Percentiles rank a stretch among this genome's conserved stretches.
Conservation (phyloP, 2,329 filamentous ascomycete genomes). For the Trichoderma sp. region DNA sequence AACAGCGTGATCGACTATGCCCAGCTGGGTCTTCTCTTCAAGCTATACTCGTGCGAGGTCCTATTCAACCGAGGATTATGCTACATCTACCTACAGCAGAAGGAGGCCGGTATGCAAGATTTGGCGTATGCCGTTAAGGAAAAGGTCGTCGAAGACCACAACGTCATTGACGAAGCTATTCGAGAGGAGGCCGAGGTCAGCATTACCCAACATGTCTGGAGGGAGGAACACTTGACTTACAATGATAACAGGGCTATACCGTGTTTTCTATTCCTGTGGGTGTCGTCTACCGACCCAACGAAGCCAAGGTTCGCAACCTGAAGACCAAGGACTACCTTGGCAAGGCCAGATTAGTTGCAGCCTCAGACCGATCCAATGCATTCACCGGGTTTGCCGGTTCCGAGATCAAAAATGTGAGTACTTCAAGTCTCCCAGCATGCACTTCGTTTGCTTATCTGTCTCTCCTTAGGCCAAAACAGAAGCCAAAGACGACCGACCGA, state of each 20-base stretch:
- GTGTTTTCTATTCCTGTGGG: constrained; percentile 98
- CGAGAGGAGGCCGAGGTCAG: constrained; percentile 84
- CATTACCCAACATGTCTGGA: background rate
- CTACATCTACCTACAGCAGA: constrained; percentile 94
- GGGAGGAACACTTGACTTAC: constrained; percentile 27
- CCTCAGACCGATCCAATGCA: constrained; percentile 74
- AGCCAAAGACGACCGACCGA: constrained; percentile 73
- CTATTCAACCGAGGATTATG: constrained; percentile 96
- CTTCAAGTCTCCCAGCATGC: background rate
- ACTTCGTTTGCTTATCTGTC: constrained; percentile 18
- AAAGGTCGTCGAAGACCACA: constrained; percentile 93
- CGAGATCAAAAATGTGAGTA: constrained; percentile 69
- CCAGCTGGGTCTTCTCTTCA: constrained; percentile 91
- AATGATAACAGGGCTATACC: constrained; percentile 72
- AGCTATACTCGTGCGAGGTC: constrained; percentile 95
- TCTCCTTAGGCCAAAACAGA: constrained; percentile 46
- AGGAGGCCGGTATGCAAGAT: constrained; percentile 86
- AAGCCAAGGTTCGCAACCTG: constrained; percentile 96
- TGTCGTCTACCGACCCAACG: constrained; percentile 91
- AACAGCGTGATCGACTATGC: constrained; percentile 99
- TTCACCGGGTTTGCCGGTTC: constrained; percentile 79
- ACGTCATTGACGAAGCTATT: constrained; percentile 97
- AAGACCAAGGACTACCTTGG: constrained; percentile 98
- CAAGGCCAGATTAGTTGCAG: constrained; percentile 89
- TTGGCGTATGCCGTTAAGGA: constrained; percentile 88